A percentile compares a stretch with the other conserved stretches of the same genome.
These are phyloP conservation scores for Eutrema yunnanense DNA, from an alignment of 345 rosid species.

Conservation along the genomic window DNA sequence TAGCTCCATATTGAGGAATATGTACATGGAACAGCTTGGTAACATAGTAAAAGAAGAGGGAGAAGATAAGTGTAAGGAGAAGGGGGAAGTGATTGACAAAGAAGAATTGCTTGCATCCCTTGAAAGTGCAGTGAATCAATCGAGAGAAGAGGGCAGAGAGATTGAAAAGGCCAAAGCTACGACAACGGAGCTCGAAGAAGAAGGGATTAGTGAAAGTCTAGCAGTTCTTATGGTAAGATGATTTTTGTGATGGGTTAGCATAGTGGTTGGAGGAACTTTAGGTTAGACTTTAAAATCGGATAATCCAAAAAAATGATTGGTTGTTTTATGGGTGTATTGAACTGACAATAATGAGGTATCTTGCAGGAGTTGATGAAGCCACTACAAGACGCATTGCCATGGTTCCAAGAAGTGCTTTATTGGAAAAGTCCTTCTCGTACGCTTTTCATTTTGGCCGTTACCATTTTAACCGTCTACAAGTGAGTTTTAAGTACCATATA, in stretches of 20 bases:
- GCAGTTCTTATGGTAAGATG: slow-evolving; percentile 55
- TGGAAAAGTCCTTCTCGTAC: slow-evolving; percentile 66
- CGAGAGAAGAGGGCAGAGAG: slow-evolving; percentile 57
- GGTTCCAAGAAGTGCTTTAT: slow-evolving; percentile 42
- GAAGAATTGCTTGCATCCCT: slow-evolving; percentile 38
- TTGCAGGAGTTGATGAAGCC: slow-evolving; percentile 74
- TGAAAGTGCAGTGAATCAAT: slow-evolving; percentile 49
- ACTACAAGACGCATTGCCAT: slow-evolving; percentile 31
- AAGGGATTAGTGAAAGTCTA: slow-evolving; percentile 64
- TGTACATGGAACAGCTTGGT: slow-evolving; percentile 43
- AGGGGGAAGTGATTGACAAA: neutral
- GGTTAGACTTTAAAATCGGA: neutral
- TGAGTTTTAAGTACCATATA: slow-evolving; percentile 30
- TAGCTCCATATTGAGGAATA: slow-evolving; percentile 58
- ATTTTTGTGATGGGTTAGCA: neutral
- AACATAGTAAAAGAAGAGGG: slow-evolving; percentile 25
- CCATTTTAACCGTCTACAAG: slow-evolving; percentile 45
- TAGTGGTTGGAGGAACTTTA: neutral
- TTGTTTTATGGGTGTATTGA: neutral
- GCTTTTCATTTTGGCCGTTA: slow-evolving; percentile 20
- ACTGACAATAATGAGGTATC: neutral
- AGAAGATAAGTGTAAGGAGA: slow-evolving; percentile 28
- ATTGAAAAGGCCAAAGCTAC: slow-evolving; percentile 62
- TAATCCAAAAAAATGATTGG: neutral
- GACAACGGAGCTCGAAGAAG: slow-evolving; percentile 55